These are phyloP conservation scores for Zasmidium angulare DNA, from an alignment of 2,329 filamentous ascomycete species.

Conservation along the genomic window DNA sequence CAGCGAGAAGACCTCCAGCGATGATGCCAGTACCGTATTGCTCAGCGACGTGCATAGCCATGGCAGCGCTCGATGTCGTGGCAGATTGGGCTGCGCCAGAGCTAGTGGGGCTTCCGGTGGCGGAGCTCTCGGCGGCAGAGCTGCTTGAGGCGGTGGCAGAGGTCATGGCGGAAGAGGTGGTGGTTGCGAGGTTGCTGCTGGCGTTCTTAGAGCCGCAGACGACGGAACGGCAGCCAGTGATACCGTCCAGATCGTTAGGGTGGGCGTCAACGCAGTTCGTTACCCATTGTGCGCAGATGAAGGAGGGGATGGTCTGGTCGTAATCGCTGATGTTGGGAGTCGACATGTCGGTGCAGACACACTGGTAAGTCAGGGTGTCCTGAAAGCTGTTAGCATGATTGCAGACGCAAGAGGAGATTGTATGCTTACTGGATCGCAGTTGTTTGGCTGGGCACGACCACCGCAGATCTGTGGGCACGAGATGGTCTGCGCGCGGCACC, in stretches of 20 bases:
- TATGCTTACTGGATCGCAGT: conserved; percentile 57
- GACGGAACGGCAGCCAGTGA: conserved; percentile 48
- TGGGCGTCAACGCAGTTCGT: conserved; percentile 41
- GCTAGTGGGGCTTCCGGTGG: conserved; percentile 29
- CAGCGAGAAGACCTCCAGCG: conserved; percentile 54
- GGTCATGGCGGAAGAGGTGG: conserved; percentile 33
- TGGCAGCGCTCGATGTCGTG: conserved; percentile 44
- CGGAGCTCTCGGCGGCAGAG: conserved; percentile 25
- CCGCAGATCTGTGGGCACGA: conserved; percentile 62
- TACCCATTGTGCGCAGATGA: conserved; percentile 57
- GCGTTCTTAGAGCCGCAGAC: conserved; percentile 56
- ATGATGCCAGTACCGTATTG: conserved; percentile 51
- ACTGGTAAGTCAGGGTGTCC: conserved; percentile 55
- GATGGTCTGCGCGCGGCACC: conserved; percentile 61
- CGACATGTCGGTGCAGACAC: conserved; percentile 58
- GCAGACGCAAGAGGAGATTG: not conserved
- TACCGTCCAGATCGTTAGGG: conserved; percentile 38
- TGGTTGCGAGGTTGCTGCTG: conserved; percentile 34
- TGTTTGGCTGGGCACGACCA: conserved; percentile 49
- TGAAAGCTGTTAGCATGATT: conserved; percentile 11
- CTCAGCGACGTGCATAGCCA: conserved; percentile 44
- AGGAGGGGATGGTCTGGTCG: conserved; percentile 59
- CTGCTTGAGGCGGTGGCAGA: conserved; percentile 30
- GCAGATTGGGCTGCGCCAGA: conserved; percentile 24
- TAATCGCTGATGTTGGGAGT: conserved; percentile 58